Evolutionary conservation across 2,329 filamentous ascomycete genomes (phyloP).

Genomic region (Cryphonectria nitschkei): DNA sequence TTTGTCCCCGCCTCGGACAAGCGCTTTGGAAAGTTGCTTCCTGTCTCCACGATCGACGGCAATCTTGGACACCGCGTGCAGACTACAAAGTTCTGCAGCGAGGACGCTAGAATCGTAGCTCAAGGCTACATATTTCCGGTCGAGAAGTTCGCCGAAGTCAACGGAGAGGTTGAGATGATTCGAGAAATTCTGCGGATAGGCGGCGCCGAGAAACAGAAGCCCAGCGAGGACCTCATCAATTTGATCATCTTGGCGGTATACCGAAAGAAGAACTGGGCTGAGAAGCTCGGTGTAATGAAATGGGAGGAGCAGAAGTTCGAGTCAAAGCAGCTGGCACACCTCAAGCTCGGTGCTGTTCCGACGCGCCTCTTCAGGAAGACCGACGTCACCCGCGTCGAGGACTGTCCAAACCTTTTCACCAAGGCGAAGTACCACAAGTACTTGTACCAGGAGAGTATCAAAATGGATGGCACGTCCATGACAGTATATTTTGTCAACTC

Average conservation of each 20-base stretch:
- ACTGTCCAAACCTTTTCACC: slow-evolving; percentile 37
- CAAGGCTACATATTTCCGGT: slow-evolving; percentile 31
- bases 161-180: slow-evolving; percentile 8
- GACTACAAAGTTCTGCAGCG: slow-evolving; percentile 24
- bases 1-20: slow-evolving; percentile 34
- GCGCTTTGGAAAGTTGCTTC: neutral
- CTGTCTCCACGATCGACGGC: slow-evolving; percentile 26
- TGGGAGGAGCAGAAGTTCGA: slow-evolving; percentile 28
- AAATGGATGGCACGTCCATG: slow-evolving; percentile 46
- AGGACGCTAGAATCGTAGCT: slow-evolving; percentile 30
- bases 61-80: slow-evolving; percentile 32
- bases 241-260: slow-evolving; percentile 14
- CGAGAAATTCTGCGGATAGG: slow-evolving; percentile 17
- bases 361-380: slow-evolving; percentile 33
- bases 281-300: slow-evolving; percentile 33
- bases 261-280: slow-evolving; percentile 22
- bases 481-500: slow-evolving; percentile 42
- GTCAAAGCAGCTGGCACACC: neutral
- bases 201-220: neutral
- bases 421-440: slow-evolving; percentile 33
- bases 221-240: slow-evolving; percentile 16
- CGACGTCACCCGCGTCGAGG: slow-evolving; percentile 33
- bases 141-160: slow-evolving; percentile 31
- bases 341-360: slow-evolving; percentile 28
- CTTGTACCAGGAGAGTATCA: slow-evolving; percentile 43